Percentiles rank a stretch among this genome's conserved stretches.
phyloP scores from a whole-genome alignment of 148 eudicot species.

The Chenopodium quinoa region DNA sequence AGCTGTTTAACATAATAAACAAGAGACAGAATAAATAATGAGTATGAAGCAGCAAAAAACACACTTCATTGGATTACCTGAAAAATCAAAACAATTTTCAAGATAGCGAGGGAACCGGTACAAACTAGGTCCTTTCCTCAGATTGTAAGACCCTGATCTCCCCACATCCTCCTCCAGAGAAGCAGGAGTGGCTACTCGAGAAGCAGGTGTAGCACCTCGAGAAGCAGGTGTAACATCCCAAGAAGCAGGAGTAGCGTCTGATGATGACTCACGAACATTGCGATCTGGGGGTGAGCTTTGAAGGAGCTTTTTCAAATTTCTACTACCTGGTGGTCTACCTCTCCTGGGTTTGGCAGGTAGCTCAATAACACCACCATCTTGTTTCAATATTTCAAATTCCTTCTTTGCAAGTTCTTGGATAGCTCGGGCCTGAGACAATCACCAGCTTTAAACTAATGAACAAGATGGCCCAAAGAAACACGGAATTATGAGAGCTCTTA shows the following conservation, averaged over 20 bases:
- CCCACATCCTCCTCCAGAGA: slow-evolving; percentile 45
- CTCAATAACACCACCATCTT: slow-evolving; percentile 61
- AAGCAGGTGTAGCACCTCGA: slow-evolving; percentile 34
- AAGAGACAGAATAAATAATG: background rate
- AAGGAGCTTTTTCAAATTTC: slow-evolving; percentile 46
- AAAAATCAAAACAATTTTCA: slow-evolving; percentile 55
- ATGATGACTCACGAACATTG: slow-evolving; percentile 41
- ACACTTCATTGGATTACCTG: slow-evolving; percentile 39
- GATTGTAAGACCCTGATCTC: slow-evolving; percentile 56
- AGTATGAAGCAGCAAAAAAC: background rate
- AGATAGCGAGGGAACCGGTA: slow-evolving; percentile 48
- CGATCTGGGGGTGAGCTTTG: slow-evolving; percentile 55
- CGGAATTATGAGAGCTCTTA: slow-evolving; percentile 25
- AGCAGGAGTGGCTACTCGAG: slow-evolving; percentile 46
- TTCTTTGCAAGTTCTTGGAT: slow-evolving; percentile 76
- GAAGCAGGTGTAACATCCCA: slow-evolving; percentile 36
- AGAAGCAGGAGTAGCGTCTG: slow-evolving; percentile 60
- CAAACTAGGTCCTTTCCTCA: slow-evolving; percentile 59
- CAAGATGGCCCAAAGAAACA: background rate
- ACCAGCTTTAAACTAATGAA: slow-evolving; percentile 6
- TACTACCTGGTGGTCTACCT: slow-evolving; percentile 80
- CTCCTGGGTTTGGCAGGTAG: slow-evolving; percentile 66
- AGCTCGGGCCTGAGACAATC: slow-evolving; percentile 55
- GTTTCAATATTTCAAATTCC: slow-evolving; percentile 70
- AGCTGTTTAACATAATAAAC: background rate